Conservation (phyloP, 2,329 filamentous ascomycete genomes). For the Pseudogymnoascus destructans region DNA sequence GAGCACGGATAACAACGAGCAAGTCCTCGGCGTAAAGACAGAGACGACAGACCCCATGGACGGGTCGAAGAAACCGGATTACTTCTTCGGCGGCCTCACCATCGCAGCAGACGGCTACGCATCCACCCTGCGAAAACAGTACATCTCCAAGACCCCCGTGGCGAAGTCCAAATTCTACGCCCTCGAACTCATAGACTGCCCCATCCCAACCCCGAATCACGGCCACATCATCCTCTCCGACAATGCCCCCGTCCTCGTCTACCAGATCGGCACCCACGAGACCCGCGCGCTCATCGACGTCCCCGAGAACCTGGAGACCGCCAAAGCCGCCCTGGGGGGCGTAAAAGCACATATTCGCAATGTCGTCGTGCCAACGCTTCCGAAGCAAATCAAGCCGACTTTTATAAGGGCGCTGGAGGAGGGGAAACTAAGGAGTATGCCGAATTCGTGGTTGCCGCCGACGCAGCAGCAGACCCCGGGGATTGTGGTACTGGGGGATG, state of each 20-base stretch:
- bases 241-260: slow-evolving; percentile 69
- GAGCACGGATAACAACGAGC: slow-evolving; percentile 50
- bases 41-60: slow-evolving; percentile 47
- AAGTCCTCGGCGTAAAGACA: slow-evolving; percentile 74
- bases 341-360: slow-evolving; percentile 75
- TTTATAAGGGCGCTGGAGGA: slow-evolving; percentile 66
- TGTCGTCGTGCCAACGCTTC: slow-evolving; percentile 66
- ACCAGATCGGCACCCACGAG: slow-evolving; percentile 93
- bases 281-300: slow-evolving; percentile 85
- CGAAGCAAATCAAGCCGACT: slow-evolving; percentile 54
- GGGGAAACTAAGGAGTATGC: slow-evolving; percentile 71
- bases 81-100: slow-evolving; percentile 79
- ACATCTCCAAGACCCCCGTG: slow-evolving; percentile 52
- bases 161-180: slow-evolving; percentile 85
- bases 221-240: slow-evolving; percentile 82
- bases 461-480: slow-evolving; percentile 56
- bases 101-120: slow-evolving; percentile 86
- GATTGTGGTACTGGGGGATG: slow-evolving; percentile 76
- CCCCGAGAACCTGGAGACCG: slow-evolving; percentile 61
- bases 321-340: slow-evolving; percentile 61
- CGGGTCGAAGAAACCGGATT: slow-evolving; percentile 49
- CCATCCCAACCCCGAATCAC: slow-evolving; percentile 59
- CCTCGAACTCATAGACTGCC: slow-evolving; percentile 79
- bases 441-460: slow-evolving; percentile 85
- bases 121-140: slow-evolving; percentile 78